phyloP scores from a whole-genome alignment of 495 filamentous ascomycete genomes.

The Bacidia gigantensis region DNA sequence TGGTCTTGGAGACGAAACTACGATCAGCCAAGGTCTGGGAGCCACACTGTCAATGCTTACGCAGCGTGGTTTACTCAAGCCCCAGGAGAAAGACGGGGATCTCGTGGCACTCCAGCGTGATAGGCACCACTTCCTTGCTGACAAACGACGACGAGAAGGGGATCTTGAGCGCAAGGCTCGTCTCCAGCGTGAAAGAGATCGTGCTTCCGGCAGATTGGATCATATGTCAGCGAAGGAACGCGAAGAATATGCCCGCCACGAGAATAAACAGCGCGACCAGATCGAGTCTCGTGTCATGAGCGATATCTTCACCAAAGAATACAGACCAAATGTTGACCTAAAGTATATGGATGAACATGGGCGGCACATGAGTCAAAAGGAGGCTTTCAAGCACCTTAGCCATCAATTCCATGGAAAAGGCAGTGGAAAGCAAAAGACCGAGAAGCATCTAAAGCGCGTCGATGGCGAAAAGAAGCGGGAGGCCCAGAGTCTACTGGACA shows the following conservation, averaged over 20 bases:
- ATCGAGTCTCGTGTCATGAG: slow-evolving; percentile 66
- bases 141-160: slow-evolving; percentile 58
- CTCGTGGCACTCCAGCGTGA: slow-evolving; percentile 57
- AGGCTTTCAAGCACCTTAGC: slow-evolving; percentile 87
- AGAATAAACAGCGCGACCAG: slow-evolving; percentile 78
- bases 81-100: slow-evolving; percentile 40
- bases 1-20: slow-evolving; percentile 75
- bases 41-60: slow-evolving; percentile 68
- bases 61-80: slow-evolving; percentile 66
- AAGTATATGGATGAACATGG: slow-evolving; percentile 84
- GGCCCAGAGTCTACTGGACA: slow-evolving; percentile 68
- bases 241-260: slow-evolving; percentile 74
- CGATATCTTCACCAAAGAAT: slow-evolving; percentile 71
- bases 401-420: slow-evolving; percentile 99
- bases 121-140: slow-evolving; percentile 65
- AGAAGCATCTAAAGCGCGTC: slow-evolving; percentile 92
- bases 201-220: slow-evolving; percentile 65
- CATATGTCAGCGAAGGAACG: slow-evolving; percentile 77
- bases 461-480: slow-evolving; percentile 83
- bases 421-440: slow-evolving; percentile 93
- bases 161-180: slow-evolving; percentile 66
- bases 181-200: slow-evolving; percentile 75
- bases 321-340: slow-evolving; percentile 79
- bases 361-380: slow-evolving; percentile 74
- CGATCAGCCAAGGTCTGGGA: slow-evolving; percentile 61